Conservation (phyloP, 305 asterid genomes). For the Solanum chacoense region DNA sequence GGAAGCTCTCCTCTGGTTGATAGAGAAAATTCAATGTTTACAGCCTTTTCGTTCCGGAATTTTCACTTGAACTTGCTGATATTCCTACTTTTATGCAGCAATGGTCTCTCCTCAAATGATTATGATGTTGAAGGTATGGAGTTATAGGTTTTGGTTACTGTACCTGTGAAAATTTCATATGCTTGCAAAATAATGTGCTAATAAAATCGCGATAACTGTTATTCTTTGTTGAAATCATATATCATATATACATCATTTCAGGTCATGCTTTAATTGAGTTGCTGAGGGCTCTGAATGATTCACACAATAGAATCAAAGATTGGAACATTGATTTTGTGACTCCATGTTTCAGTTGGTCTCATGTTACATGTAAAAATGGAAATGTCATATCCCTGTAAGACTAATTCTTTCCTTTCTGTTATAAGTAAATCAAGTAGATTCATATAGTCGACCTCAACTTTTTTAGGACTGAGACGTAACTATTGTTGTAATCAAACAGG, state of each 20-base stretch:
- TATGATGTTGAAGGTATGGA: constrained; percentile 58
- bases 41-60: constrained; percentile 2
- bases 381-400: constrained; percentile 51
- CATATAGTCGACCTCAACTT: neutral
- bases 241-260: constrained; percentile 14
- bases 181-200: neutral
- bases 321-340: constrained; percentile 63
- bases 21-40: constrained; percentile 13
- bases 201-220: neutral
- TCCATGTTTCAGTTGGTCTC: constrained; percentile 88
- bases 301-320: constrained; percentile 34
- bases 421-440: neutral
- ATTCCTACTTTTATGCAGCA: constrained; percentile 29
- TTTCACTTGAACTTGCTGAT: constrained; percentile 14
- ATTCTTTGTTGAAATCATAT: neutral
- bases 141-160: neutral
- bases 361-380: constrained; percentile 63
- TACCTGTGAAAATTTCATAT: neutral
- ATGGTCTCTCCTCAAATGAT: constrained; percentile 30
- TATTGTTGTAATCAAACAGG: constrained; percentile 28
- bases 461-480: neutral
- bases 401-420: neutral
- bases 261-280: constrained; percentile 64
- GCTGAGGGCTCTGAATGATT: constrained; percentile 46
- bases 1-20: constrained; percentile 3